Evolutionary conservation across 139 green algal species (phyloP).

Genomic region (Chlamydomonas sphaeroides): DNA sequence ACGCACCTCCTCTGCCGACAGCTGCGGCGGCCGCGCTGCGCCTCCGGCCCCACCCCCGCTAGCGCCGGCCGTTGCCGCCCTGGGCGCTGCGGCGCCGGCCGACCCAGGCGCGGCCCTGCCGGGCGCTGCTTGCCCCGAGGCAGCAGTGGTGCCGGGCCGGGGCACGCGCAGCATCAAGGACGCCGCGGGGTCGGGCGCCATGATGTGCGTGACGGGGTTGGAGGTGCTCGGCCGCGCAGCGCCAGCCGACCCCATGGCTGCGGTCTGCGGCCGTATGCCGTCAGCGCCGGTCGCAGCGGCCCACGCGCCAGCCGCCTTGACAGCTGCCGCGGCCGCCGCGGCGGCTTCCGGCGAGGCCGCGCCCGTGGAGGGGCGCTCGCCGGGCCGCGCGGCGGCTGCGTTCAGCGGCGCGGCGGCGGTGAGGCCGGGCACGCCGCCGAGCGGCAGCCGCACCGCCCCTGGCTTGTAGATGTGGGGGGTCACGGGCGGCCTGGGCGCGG

Average conservation of each 20-base stretch:
- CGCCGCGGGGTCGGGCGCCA: not conserved
- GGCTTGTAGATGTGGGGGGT: slow-evolving; percentile 28
- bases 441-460: slow-evolving; percentile 8
- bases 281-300: not conserved
- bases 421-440: slow-evolving; percentile 2
- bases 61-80: too few species aligned
- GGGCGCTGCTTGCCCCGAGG: not conserved
- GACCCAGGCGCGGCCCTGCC: too few species aligned
- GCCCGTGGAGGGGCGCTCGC: too few species aligned
- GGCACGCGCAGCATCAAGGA: slow-evolving; percentile 1
- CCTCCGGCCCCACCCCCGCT: too few species aligned
- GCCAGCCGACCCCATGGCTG: not conserved
- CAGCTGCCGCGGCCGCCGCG: too few species aligned
- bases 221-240: not conserved
- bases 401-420: slow-evolving; percentile 1
- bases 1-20: not conserved
- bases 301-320: not conserved
- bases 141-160: not conserved
- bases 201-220: slow-evolving; percentile 7
- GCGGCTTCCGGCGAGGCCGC: too few species aligned
- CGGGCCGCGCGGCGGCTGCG: too few species aligned
- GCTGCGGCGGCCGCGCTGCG: too few species aligned
- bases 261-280: not conserved
- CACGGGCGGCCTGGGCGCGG: not conserved
- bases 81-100: too few species aligned